Evolutionary conservation across 768 basidiomycete genomes (phyloP).

Genomic region (Lactarius psammicola): DNA sequence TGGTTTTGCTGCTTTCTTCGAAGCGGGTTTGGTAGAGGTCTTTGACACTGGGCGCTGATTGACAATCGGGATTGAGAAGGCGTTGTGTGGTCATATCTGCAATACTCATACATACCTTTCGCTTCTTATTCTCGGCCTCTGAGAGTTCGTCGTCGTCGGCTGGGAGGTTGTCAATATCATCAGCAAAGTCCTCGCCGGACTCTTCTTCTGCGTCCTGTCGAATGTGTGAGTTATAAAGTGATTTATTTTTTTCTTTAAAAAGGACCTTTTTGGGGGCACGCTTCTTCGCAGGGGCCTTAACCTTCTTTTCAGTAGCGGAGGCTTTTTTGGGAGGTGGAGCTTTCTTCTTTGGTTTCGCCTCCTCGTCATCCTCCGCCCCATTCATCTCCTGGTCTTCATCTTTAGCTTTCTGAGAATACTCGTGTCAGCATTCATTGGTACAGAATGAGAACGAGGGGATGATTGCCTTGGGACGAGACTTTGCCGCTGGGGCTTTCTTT

Average conservation of each 20-base stretch:
- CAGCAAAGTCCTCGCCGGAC: conserved; percentile 49
- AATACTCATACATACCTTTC: conserved; percentile 51
- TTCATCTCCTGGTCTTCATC: conserved; percentile 50
- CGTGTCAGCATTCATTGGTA: neutral
- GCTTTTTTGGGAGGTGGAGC: conserved; percentile 32
- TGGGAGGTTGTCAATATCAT: conserved; percentile 44
- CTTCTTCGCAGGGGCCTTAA: conserved; percentile 49
- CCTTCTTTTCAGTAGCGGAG: conserved; percentile 44
- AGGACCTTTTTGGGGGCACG: conserved; percentile 39
- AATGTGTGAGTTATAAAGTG: neutral
- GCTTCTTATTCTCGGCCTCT: conserved; percentile 54
- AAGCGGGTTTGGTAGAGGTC: conserved; percentile 15
- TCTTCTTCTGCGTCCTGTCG: conserved; percentile 40
- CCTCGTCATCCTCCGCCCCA: conserved; percentile 42
- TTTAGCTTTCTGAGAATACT: conserved; percentile 44
- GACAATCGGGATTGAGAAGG: neutral
- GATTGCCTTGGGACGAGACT: conserved; percentile 19
- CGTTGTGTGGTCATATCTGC: neutral
- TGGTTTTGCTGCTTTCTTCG: conserved; percentile 22
- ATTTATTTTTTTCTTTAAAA: neutral
- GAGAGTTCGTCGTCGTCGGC: conserved; percentile 49
- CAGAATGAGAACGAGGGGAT: neutral
- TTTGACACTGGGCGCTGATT: conserved; percentile 14
- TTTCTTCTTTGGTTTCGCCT: conserved; percentile 36
- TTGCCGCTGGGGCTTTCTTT: conserved; percentile 51